phyloP scores from a whole-genome alignment of 2,329 filamentous ascomycete genomes.

The Arthrinium puccinioides region DNA sequence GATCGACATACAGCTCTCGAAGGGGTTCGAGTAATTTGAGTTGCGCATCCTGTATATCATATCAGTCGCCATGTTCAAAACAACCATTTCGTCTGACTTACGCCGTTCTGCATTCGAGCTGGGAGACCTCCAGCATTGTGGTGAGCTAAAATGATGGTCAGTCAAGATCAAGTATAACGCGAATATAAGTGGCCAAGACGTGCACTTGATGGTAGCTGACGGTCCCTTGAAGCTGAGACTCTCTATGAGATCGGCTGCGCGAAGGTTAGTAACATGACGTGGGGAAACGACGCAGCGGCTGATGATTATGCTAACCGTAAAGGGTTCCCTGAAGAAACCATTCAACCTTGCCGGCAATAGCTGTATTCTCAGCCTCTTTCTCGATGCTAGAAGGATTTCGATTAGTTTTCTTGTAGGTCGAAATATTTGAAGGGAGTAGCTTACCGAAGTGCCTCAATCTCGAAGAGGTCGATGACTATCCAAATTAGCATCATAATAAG shows the following conservation, averaged over 20 bases:
- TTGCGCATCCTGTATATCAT: too few species aligned
- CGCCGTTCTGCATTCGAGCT: constrained; percentile 24
- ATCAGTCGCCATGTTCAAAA: too few species aligned
- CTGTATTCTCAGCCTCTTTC: constrained; percentile 57
- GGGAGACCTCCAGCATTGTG: constrained; percentile 39
- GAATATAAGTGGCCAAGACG: background rate
- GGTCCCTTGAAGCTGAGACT: constrained; percentile 39
- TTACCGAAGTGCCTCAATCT: constrained; percentile 60
- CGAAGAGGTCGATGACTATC: constrained; percentile 74
- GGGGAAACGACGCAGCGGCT: background rate
- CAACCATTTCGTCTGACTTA: too few species aligned
- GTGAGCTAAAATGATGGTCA: constrained; percentile 23
- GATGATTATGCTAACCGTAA: constrained; percentile 46
- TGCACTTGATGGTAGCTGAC: constrained; percentile 42
- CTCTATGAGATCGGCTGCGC: constrained; percentile 39
- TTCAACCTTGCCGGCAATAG: constrained; percentile 66
- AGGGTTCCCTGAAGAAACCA: constrained; percentile 86
- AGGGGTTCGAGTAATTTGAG: too few species aligned
- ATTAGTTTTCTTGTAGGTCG: too few species aligned
- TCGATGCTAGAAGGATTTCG: too few species aligned
- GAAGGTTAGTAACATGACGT: constrained; percentile 53
- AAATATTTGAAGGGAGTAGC: too few species aligned
- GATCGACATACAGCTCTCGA: too few species aligned
- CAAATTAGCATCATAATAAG: too few species aligned
- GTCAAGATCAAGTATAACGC: background rate